phyloP scores from a whole-genome alignment of 2,329 filamentous ascomycete genomes.

The Ceratocystis eucalypticola region DNA sequence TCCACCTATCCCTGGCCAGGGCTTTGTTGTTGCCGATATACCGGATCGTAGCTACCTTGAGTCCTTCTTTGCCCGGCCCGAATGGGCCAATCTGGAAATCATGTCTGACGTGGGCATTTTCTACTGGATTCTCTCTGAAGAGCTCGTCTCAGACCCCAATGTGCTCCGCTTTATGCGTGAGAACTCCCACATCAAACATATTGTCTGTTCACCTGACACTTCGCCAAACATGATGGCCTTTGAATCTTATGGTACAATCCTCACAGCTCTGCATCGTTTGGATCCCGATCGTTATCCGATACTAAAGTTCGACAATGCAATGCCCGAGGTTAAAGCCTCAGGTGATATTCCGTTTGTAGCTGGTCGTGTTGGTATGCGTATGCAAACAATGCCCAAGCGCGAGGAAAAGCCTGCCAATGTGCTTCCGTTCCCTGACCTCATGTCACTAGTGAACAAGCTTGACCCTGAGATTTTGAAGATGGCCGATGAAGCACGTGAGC shows the following conservation, averaged over 20 bases:
- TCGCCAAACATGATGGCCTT: constrained; percentile 65
- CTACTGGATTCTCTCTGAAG: constrained; percentile 69
- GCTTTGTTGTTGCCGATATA: constrained; percentile 68
- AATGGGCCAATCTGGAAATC: constrained; percentile 48
- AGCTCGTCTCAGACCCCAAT: constrained; percentile 46
- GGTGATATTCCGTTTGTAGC: constrained; percentile 26
- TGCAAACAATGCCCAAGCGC: constrained; percentile 36
- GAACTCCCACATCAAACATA: constrained; percentile 51
- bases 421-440: constrained; percentile 34
- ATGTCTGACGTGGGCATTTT: constrained; percentile 56
- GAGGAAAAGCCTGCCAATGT: constrained; percentile 34
- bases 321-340: constrained; percentile 19
- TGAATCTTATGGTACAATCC: constrained; percentile 50
- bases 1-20: constrained; percentile 50
- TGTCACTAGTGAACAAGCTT: constrained; percentile 33
- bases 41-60: constrained; percentile 58
- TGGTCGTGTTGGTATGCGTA: constrained; percentile 33
- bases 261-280: constrained; percentile 56
- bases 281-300: constrained; percentile 61
- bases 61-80: constrained; percentile 52
- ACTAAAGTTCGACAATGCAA: constrained; percentile 49
- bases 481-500: constrained; percentile 35
- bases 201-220: constrained; percentile 61
- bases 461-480: constrained; percentile 36
- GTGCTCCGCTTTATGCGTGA: constrained; percentile 57